Base-by-base conservation (phyloP, 495 filamentous ascomycete species). In the Tricharina praecox region DNA sequence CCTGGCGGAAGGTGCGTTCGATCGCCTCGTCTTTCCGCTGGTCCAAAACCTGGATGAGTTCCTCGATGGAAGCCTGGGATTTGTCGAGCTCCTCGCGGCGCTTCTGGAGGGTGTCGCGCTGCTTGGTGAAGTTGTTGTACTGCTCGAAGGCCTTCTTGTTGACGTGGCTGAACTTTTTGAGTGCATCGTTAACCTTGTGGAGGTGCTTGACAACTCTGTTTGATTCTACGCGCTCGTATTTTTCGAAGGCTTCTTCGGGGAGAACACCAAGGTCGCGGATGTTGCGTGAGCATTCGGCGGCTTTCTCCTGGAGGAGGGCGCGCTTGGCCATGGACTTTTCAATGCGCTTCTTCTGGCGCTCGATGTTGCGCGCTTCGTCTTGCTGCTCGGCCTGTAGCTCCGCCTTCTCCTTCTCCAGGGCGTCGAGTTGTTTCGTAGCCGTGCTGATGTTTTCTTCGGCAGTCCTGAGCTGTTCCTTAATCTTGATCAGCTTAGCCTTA, bases 111-210 rank as follows among this genome's bases (percentile, higher is more conserved):
- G 75, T 77, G 39, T 93, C 84, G 3, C 88, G 79, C 62, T 95
- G 85, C 47, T 77, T 81, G 16, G 88, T 95, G 64, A 96, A 96
- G 64, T 77, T 92, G 66, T 85, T 88, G 70, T 95, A 96, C 63
- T 99, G 90, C 63, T 99, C 92, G 52, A 95, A 93, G 0, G 90
- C 90, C 63, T 99, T 99, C 67, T 96, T 99, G 73, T 99, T 99
- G 60, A 99, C 85, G 56, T 93, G 83, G 26, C 81, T 81, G 68
- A 87, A 96, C 60, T 95, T 93, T 66, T 96, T 96, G 35, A 99
- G 70, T 0, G 79, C 74, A 49, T 94, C 85, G 56, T 94, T 93
- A 62, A 88, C 83, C 62, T 90, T 93, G 64, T 90, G 81, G 5
- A 97, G 75, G 19, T 79, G 79, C 54, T 79, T 78, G n/a, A 84